Base-by-base conservation (phyloP, 768 basidiomycete genomes). In the Lentinula edodes region DNA sequence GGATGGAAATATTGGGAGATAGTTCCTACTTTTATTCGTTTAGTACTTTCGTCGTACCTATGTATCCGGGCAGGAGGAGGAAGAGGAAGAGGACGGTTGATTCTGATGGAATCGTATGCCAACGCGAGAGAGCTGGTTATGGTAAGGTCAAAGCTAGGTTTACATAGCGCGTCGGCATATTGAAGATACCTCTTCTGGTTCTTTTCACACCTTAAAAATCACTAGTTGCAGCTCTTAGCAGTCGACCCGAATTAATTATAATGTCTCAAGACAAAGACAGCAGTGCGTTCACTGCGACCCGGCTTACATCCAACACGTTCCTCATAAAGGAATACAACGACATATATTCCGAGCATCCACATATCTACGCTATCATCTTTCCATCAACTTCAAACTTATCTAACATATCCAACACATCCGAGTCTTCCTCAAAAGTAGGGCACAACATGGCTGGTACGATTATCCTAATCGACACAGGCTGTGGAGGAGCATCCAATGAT, bases 391-490 rank as follows among this genome's bases (percentile, higher is more conserved):
- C 75, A 4, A 69, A 70, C 28, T 51, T 28, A 12, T 23, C 23
- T 23, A 23, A 23, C 23, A 20, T 12, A 20, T 3, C 6, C 50
- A 28, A 18, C 34, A 16, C 12, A 32, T 20, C 23, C 18, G 6
- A 15, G 23, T 52, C 28, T 34, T 13, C 3, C 23, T 28, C 28
- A 28, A 28, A 28, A 28, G 28, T 3, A 28, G 28, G 28, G 28
- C 28, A 28, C 28, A 28, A 28, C 28, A 28, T 2, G 28, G 28
- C 9, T 15, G 52, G 52, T 52, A 78, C 79, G 1, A 69, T 84
- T 55, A 71, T 86, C 9, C 64, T 85, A 39, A 70, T 84, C 50
- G 84, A 85, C 66, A 83, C 81, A 15, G 84, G 83, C 41, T 84
- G 82, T 41, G 83, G 83, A 18, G 83, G 83, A 5, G 72, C 68